Base-by-base conservation (phyloP, 768 basidiomycete species). In the Termitomyces sp. region DNA sequence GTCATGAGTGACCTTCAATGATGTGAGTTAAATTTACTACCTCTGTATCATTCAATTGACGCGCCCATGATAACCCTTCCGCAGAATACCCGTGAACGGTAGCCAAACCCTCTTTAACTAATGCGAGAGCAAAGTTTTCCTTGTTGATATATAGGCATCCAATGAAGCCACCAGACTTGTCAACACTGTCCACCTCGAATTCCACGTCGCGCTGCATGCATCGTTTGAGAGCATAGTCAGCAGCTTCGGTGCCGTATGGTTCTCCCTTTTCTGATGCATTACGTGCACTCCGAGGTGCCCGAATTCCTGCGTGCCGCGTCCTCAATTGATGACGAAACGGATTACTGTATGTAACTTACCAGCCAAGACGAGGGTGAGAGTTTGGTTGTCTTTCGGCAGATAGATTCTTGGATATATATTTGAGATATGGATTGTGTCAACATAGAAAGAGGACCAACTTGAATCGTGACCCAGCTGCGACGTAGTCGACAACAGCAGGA, bases 151-250 rank as follows among this genome's bases (percentile, higher is more conserved):
- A 95, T 52, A 98, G 76, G 1, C 88, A 72, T 13, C 95, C 95
- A 60, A 98, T 95, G 70, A 96, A 98, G 3, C 97, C 97, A 36
- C 96, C 96, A 4, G 89, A 87, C 71, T 97, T 98, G 75, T 99
- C 96, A 15, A 88, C 83, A 15, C 81, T 80, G 55, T 96, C 92
- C 43, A 98, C 86, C 62, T 92, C 89, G 56, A 98, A 86, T 68
- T 99, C 96, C 6, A 93, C 86, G 64, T 99, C 96, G 27, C 96
- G 84, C 68, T 99, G 96, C 88, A 98, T 88, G 67, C 88, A 94
- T 57, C 82, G 80, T 40, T 84, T 82, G 7, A 81, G 81, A 3
- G 92, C 79, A 63, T 91, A 98, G 36, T 92, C 88, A 5, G 81
- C 75, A 5, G 94, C 84, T 65, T 99, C 96, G 1, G 68, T 63